These are phyloP conservation scores for Polygonum maritimum DNA, from an alignment of 148 eudicot species.

Conservation along the genomic window DNA sequence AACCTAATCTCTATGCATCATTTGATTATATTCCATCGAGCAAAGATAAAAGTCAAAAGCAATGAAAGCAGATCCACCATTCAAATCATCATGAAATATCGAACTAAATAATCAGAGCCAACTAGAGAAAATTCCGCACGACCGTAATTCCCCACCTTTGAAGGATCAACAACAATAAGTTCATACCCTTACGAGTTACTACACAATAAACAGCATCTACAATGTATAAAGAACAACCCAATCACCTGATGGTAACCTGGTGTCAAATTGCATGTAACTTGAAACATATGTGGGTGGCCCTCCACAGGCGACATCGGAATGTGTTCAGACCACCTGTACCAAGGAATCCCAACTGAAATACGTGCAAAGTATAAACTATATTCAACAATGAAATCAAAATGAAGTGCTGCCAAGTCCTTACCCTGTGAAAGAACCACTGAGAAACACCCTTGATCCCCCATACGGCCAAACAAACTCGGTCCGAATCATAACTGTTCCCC, in stretches of 20 bases:
- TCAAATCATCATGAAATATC: neutral
- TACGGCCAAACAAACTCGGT: slow-evolving; percentile 27
- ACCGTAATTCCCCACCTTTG: neutral
- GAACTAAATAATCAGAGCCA: neutral
- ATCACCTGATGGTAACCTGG: slow-evolving; percentile 62
- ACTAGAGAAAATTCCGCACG: neutral
- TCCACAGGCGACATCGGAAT: slow-evolving; percentile 62
- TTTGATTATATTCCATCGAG: neutral
- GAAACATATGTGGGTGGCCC: slow-evolving; percentile 58
- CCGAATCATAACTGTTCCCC: slow-evolving; percentile 18
- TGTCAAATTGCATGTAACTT: slow-evolving; percentile 49
- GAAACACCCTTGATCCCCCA: slow-evolving; percentile 39
- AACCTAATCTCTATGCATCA: neutral
- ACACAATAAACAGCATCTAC: neutral
- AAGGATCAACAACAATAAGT: neutral
- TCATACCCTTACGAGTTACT: neutral
- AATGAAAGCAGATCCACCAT: neutral
- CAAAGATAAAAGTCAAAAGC: neutral
- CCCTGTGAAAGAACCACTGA: slow-evolving; percentile 41
- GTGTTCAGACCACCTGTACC: slow-evolving; percentile 50
- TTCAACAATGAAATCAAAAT: neutral
- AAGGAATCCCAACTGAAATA: slow-evolving; percentile 5
- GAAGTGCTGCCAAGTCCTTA: slow-evolving; percentile 10
- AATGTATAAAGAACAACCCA: neutral
- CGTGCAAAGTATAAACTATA: neutral